Base-by-base conservation (phyloP, 768 basidiomycete genomes). In the Suillus paluster region DNA sequence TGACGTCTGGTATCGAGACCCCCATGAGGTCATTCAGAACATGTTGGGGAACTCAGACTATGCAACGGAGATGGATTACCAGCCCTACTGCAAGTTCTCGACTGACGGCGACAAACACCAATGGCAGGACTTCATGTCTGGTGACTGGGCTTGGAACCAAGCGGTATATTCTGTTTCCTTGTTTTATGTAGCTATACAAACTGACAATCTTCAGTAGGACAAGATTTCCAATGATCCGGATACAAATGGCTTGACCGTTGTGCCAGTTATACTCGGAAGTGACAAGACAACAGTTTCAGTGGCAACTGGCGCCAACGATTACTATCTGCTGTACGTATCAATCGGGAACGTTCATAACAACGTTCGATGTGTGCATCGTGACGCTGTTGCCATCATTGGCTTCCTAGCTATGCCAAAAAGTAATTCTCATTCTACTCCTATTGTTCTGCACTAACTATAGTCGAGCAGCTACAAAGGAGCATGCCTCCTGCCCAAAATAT, bases 1-100 rank as follows among this genome's bases (percentile, higher is more conserved):
- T 50, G 67, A 73, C 41, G 66, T 75, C 41, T 74, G 70, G 70
- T 75, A 64, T 57, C 63, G 70, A n/a, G 60, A 68, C 49, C 68
- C 70, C 0, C 62, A 59, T 19, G 45, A 57, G 10, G 63, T 68
- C n/a, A 59, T 66, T 34, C 61, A 58, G 5, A 68, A 69, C 34
- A 62, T 67, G 60, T 62, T 72, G 4, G 38, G 44, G 10, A 71
- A 70, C 53, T 69, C 70, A 4, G 67, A 69, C 50, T 72, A 68
- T 42, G 56, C 44, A 5, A 55, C 58, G 12, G 66, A 66, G 33
- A 64, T 72, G 25, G 67, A 75, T 61, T 61, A 52, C n/a, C 44
- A 48, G 42, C 67, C 67, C 4, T 64, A 42, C 53, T 49, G 45
- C 6, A 60, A 69, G 30, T 65, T 42, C 38, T 33, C 63, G 11